Evolutionary conservation across 257 asterid genomes (phyloP).

Genomic region (Ballota nigra): DNA sequence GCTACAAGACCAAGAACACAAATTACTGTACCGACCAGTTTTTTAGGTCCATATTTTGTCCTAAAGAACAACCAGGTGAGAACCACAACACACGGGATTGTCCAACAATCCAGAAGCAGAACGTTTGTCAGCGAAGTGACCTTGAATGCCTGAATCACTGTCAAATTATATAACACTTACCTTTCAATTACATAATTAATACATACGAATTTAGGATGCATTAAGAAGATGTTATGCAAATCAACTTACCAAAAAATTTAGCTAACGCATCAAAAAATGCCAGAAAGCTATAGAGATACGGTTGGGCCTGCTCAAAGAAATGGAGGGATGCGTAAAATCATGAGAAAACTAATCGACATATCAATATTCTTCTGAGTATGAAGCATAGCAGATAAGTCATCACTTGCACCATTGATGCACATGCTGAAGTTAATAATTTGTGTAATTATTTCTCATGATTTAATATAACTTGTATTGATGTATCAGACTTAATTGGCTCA

Average conservation of each 20-base stretch:
- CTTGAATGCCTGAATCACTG: conserved; percentile 91
- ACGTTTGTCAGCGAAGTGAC: conserved; percentile 91
- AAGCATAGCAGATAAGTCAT: too few relatives aligned
- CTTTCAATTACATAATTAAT: too few relatives aligned
- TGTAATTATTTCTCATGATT: too few relatives aligned
- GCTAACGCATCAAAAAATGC: conserved; percentile 89
- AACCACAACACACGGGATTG: conserved; percentile 83
- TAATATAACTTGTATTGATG: too few relatives aligned
- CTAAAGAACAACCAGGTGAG: conserved; percentile 81
- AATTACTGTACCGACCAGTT: conserved; percentile 57
- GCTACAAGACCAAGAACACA: conserved; percentile 76
- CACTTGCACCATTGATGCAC: too few relatives aligned
- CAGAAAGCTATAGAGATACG: conserved; percentile 76
- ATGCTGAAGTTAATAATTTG: too few relatives aligned
- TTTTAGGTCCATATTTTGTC: conserved; percentile 61
- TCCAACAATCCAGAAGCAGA: conserved; percentile 95
- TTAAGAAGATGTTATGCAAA: not conserved
- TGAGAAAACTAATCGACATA: not conserved
- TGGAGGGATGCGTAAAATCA: too few relatives aligned
- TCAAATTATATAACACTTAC: not conserved
- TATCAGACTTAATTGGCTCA: too few relatives aligned
- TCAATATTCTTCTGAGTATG: too few relatives aligned
- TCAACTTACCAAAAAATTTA: conserved; percentile 82
- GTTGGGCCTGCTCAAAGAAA: conserved; percentile 61
- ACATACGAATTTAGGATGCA: not conserved